Evolutionary conservation across 768 basidiomycete species (phyloP).

Genomic region (Galerina marginata): DNA sequence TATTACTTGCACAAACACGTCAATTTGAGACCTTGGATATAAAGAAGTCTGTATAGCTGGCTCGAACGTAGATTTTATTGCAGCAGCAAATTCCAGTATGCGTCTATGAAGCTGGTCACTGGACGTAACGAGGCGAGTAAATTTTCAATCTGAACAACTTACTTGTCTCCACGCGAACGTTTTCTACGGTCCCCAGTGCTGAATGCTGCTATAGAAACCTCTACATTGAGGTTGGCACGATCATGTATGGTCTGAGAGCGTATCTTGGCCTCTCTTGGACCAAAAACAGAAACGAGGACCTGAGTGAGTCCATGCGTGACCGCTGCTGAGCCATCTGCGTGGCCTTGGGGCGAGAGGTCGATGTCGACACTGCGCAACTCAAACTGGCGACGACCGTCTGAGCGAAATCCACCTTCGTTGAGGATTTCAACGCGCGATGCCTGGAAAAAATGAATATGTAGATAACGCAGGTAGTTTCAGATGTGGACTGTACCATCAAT

Average conservation of each 20-base stretch:
- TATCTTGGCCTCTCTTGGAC: slow-evolving; percentile 87
- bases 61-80: slow-evolving; percentile 94
- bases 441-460: slow-evolving; percentile 27
- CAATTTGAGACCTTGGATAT: slow-evolving; percentile 94
- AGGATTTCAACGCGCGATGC: slow-evolving; percentile 72
- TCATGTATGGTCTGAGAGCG: slow-evolving; percentile 85
- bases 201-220: slow-evolving; percentile 86
- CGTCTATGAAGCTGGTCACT: slow-evolving; percentile 55
- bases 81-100: slow-evolving; percentile 82
- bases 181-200: slow-evolving; percentile 82
- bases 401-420: slow-evolving; percentile 86
- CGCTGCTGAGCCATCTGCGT: slow-evolving; percentile 85
- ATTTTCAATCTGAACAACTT: slow-evolving; percentile 34
- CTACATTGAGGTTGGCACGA: slow-evolving; percentile 88
- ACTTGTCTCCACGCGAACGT: slow-evolving; percentile 88
- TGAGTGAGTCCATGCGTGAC: slow-evolving; percentile 91
- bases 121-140: neutral
- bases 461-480: neutral
- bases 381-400: slow-evolving; percentile 91
- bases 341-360: slow-evolving; percentile 73
- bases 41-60: slow-evolving; percentile 90
- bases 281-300: slow-evolving; percentile 87
- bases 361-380: slow-evolving; percentile 86
- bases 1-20: slow-evolving; percentile 90
- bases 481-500: slow-evolving; percentile 26